phyloP scores from a whole-genome alignment of 257 asterid genomes.

The Primulina eburnea region DNA sequence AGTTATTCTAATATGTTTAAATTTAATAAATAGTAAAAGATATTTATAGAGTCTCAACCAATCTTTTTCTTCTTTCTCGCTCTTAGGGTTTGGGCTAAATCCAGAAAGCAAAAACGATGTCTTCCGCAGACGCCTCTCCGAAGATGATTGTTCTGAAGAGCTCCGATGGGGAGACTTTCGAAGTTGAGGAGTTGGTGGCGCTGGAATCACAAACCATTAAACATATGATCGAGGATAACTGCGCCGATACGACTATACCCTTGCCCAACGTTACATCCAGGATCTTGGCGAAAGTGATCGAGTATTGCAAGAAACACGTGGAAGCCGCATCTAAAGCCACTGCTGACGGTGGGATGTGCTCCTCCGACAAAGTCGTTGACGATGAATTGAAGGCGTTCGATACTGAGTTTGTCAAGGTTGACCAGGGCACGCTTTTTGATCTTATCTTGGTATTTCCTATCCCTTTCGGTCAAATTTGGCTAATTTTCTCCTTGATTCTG shows the following conservation, averaged over 20 bases:
- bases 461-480: neutral
- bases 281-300: conserved; percentile 58
- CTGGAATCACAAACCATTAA: conserved; percentile 49
- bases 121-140: conserved; percentile 9
- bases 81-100: conserved; percentile 9
- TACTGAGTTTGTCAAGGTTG: conserved; percentile 59
- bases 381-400: conserved; percentile 48
- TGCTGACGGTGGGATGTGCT: conserved; percentile 19
- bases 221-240: conserved; percentile 50
- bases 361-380: conserved; percentile 31
- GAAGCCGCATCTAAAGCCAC: conserved; percentile 36
- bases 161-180: conserved; percentile 56
- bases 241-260: conserved; percentile 45
- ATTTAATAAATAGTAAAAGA: too few species aligned
- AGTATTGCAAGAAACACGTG: conserved; percentile 57
- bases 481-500: neutral
- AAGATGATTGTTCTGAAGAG: conserved; percentile 46
- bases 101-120: neutral
- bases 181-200: conserved; percentile 50
- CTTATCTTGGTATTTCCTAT: conserved; percentile 38
- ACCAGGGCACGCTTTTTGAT: conserved; percentile 57
- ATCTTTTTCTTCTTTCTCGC: conserved; percentile 10
- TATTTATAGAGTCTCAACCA: too few species aligned
- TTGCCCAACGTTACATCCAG: conserved; percentile 55
- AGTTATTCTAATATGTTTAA: too few species aligned